Evolutionary conservation across 2,329 filamentous ascomycete genomes (phyloP).

Genomic region (Botrytis pseudocinerea): DNA sequence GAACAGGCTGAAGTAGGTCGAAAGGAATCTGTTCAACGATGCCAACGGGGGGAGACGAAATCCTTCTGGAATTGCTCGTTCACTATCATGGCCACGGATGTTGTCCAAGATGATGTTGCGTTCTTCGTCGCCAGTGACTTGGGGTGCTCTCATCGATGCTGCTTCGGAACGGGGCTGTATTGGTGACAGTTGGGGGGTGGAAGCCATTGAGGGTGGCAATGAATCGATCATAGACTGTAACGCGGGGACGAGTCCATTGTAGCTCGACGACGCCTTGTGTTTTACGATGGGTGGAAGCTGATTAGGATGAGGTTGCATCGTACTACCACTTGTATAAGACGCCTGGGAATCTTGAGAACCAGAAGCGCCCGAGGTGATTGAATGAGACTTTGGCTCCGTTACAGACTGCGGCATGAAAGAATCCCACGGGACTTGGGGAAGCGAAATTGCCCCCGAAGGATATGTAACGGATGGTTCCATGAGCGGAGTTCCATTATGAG

Average conservation of each 20-base stretch:
- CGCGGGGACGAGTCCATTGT: conserved; percentile 61
- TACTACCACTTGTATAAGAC: conserved; percentile 60
- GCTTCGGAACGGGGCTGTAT: conserved; percentile 61
- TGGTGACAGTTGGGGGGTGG: conserved; percentile 73
- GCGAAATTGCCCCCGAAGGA: conserved; percentile 72
- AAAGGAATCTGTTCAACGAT: conserved; percentile 86
- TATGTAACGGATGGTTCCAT: conserved; percentile 79
- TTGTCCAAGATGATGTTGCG: conserved; percentile 82
- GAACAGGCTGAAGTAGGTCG: conserved; percentile 95
- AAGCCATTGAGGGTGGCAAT: conserved; percentile 66
- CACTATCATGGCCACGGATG: conserved; percentile 76
- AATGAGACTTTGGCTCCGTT: conserved; percentile 73
- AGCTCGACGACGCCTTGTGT: conserved; percentile 54
- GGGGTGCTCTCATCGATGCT: conserved; percentile 65
- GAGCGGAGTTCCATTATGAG: conserved; percentile 68
- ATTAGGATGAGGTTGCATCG: conserved; percentile 57
- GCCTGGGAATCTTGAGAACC: conserved; percentile 68
- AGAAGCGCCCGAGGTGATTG: conserved; percentile 66
- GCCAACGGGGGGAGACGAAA: conserved; percentile 82
- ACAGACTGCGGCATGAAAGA: conserved; percentile 73
- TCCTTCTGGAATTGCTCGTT: conserved; percentile 80
- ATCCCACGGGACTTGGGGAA: conserved; percentile 91
- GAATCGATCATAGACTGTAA: conserved; percentile 74
- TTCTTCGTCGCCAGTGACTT: conserved; percentile 81
- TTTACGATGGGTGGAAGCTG: conserved; percentile 71